Conservation (phyloP, 176 grass and related monocot species). For the Oryza glaberrima region DNA sequence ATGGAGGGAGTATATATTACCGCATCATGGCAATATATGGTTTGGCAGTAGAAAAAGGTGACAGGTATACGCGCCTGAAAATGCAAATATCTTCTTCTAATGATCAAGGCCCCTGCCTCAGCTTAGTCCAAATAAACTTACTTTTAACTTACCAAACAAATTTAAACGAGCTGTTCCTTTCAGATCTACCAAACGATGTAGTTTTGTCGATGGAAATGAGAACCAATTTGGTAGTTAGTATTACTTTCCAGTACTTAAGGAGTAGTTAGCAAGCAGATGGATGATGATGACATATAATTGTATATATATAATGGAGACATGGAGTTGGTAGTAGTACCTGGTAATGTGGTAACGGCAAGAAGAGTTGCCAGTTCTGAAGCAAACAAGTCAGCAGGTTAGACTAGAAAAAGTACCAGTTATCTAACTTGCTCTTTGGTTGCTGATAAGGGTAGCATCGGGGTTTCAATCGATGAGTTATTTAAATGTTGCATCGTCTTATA, state of each 20-base stretch:
- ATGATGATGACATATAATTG: not conserved
- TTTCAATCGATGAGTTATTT: too few species aligned
- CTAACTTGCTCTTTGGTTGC: too few species aligned
- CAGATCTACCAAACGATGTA: not conserved
- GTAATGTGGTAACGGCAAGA: not conserved
- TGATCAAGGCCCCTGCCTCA: not conserved
- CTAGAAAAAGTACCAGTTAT: not conserved
- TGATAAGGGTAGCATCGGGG: too few species aligned
- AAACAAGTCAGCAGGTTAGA: not conserved
- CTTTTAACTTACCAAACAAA: not conserved
- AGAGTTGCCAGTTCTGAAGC: not conserved
- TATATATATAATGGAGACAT: not conserved
- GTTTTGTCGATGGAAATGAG: not conserved
- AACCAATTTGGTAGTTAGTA: not conserved
- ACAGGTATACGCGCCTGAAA: not conserved
- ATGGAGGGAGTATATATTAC: not conserved
- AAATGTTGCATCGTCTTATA: too few species aligned
- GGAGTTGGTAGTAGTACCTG: not conserved
- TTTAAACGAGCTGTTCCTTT: not conserved
- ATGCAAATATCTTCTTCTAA: not conserved
- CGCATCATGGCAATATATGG: not conserved
- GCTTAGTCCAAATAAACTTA: not conserved
- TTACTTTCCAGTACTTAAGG: not conserved
- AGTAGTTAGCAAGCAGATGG: slow-evolving; percentile 2
- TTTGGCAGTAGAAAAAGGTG: not conserved